Evolutionary conservation across 2,329 filamentous ascomycete species (phyloP).

Genomic region (Neofusicoccum sp.): DNA sequence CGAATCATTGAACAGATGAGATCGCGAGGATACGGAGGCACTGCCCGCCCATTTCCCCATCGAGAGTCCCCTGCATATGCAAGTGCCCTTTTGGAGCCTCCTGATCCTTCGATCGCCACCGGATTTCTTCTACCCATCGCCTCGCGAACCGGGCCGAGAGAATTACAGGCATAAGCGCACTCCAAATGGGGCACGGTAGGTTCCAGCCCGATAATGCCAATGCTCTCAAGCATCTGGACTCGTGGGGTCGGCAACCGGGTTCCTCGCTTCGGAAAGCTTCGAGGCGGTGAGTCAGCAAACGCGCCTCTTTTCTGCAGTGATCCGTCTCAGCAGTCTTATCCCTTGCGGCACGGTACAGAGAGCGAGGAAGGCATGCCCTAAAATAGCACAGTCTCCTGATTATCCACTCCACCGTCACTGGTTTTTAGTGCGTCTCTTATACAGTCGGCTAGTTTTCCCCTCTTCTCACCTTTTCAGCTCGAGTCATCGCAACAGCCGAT

Average conservation of each 20-base stretch:
- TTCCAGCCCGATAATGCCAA: not conserved
- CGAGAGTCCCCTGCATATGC: constrained; percentile 12
- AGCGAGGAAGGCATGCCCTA: not conserved
- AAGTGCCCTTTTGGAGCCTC: not conserved
- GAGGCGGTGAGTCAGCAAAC: not conserved
- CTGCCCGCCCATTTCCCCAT: not conserved
- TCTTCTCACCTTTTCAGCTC: not conserved
- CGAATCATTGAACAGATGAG: not conserved
- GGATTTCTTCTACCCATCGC: not conserved
- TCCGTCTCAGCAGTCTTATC: not conserved
- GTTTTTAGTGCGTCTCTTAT: no score
- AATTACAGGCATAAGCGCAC: not conserved
- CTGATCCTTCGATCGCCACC: not conserved
- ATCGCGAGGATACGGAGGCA: not conserved
- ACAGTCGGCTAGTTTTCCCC: not conserved
- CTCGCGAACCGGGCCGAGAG: not conserved
- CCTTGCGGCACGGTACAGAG: not conserved
- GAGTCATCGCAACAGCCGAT: constrained; percentile 3
- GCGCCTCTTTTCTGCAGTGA: not conserved
- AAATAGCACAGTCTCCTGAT: not conserved
- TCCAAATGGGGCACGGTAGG: not conserved
- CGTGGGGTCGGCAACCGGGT: not conserved
- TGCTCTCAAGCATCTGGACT: not conserved
- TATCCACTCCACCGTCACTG: no score
- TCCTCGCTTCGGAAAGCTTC: not conserved